phyloP scores from a whole-genome alignment of 192 early-diverging fungal species.

The Coemansia sp. region DNA sequence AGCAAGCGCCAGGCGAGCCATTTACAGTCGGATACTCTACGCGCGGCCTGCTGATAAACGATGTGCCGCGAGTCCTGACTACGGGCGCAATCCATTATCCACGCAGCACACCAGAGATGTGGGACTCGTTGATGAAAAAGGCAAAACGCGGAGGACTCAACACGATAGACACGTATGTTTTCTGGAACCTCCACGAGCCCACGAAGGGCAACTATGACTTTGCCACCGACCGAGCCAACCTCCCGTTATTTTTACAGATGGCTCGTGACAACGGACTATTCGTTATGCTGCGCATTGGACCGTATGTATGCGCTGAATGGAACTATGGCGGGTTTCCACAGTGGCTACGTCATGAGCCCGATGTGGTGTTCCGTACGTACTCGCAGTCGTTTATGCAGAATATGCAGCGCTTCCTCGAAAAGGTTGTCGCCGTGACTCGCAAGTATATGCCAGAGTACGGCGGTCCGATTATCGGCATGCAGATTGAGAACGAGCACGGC shows the following conservation, averaged over 20 bases:
- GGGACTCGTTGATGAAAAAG: slow-evolving; percentile 56
- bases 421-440: slow-evolving; percentile 41
- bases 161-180: slow-evolving; percentile 66
- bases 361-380: slow-evolving; percentile 55
- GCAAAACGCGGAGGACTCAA: slow-evolving; percentile 57
- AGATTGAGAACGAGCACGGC: slow-evolving; percentile 69
- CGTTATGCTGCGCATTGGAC: slow-evolving; percentile 62
- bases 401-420: slow-evolving; percentile 50
- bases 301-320: slow-evolving; percentile 64
- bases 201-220: slow-evolving; percentile 58
- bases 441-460: slow-evolving; percentile 55
- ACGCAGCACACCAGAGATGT: slow-evolving; percentile 57
- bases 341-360: slow-evolving; percentile 56
- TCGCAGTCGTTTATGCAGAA: slow-evolving; percentile 50
- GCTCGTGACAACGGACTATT: slow-evolving; percentile 54
- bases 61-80: slow-evolving; percentile 39
- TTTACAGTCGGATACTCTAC: slow-evolving; percentile 33
- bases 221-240: slow-evolving; percentile 54
- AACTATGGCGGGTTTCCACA: slow-evolving; percentile 63
- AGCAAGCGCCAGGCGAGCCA: slow-evolving; percentile 29
- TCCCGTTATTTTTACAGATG: slow-evolving; percentile 53
- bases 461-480: slow-evolving; percentile 62
- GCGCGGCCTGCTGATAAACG: slow-evolving; percentile 43
- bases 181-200: slow-evolving; percentile 67
- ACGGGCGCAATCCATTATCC: slow-evolving; percentile 63